Percentiles rank a stretch among this genome's conserved stretches.
Conservation (phyloP, 2,329 filamentous ascomycete genomes). For the Hyphodiscus sp. region DNA sequence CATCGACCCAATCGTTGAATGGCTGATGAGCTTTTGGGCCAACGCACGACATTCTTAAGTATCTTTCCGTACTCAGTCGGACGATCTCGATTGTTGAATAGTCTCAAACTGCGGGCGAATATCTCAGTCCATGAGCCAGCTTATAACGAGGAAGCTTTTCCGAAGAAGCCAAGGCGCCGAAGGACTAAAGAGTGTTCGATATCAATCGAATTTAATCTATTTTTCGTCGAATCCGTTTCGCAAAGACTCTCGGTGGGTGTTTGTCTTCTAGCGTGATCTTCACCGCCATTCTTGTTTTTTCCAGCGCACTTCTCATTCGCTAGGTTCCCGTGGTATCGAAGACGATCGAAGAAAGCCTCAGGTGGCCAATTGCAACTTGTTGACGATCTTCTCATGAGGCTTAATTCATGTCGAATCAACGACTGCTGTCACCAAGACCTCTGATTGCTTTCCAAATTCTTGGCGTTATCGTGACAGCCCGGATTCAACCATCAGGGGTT, state of each 20-base stretch:
- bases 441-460: neutral
- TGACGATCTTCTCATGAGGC: neutral
- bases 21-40: neutral
- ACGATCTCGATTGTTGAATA: neutral
- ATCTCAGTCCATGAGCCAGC: neutral
- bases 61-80: constrained; percentile 7
- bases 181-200: neutral
- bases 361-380: neutral
- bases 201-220: constrained; percentile 3
- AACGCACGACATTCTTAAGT: constrained; percentile 23
- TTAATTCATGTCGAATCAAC: constrained; percentile 1
- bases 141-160: neutral
- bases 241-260: neutral
- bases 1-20: constrained; percentile 11
- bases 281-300: constrained; percentile 20
- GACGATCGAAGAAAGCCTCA: neutral
- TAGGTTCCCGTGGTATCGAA: neutral
- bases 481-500: neutral
- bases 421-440: neutral
- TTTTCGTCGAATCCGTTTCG: constrained; percentile 6
- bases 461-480: neutral
- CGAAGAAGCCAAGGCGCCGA: neutral
- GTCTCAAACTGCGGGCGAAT: neutral
- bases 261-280: constrained; percentile 17
- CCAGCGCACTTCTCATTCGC: constrained; percentile 7